Conservation (phyloP, 2,329 filamentous ascomycete species). For the Penicillium sp. region DNA sequence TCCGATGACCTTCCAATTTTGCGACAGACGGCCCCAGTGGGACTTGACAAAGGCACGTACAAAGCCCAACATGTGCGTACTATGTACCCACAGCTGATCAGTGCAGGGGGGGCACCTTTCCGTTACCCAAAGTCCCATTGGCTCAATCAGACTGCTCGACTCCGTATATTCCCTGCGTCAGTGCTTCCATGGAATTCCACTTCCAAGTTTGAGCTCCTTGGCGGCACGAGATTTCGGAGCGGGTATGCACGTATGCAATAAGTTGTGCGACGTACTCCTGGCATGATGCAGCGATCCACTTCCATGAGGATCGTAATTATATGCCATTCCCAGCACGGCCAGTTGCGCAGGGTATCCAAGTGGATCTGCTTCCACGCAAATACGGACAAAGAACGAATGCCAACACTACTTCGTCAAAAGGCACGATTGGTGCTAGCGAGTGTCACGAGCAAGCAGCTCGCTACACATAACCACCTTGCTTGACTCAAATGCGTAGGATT, state of each 20-base stretch:
- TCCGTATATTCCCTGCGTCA: neutral
- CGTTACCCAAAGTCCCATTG: neutral
- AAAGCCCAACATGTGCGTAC: neutral
- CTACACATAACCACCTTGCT: neutral
- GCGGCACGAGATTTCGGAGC: neutral
- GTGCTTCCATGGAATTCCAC: neutral
- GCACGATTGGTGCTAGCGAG: neutral
- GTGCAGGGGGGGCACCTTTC: neutral
- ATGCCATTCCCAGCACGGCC: neutral
- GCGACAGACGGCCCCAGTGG: neutral
- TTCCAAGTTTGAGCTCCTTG: neutral
- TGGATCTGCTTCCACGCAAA: neutral
- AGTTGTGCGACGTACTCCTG: neutral
- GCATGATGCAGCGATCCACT: neutral
- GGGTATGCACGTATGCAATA: neutral
- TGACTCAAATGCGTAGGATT: neutral
- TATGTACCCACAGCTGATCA: neutral
- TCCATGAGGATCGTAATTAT: neutral
- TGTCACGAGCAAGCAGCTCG: neutral
- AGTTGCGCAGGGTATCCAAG: neutral
- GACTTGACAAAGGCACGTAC: neutral
- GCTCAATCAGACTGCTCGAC: neutral
- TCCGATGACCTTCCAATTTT: neutral
- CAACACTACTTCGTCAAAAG: neutral
- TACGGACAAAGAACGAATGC: neutral